These are phyloP conservation scores for Trichoderma arundinaceum DNA, from an alignment of 2,329 filamentous ascomycete genomes.

Conservation along the genomic window DNA sequence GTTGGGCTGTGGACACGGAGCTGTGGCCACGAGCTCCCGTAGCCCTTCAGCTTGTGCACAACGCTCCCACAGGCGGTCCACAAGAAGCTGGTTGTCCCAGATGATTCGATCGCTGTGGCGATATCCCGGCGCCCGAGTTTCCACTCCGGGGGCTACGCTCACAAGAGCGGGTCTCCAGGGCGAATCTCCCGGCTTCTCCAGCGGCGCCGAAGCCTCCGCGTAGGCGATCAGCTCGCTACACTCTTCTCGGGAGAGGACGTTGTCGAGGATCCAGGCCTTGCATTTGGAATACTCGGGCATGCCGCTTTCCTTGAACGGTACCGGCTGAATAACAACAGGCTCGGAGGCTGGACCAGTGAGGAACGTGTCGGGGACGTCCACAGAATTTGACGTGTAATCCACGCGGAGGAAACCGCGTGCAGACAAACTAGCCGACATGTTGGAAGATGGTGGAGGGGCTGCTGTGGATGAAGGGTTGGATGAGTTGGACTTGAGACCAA, in stretches of 20 bases:
- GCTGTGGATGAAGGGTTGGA: not conserved
- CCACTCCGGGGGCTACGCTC: slow-evolving; percentile 66
- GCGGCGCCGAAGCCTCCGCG: slow-evolving; percentile 57
- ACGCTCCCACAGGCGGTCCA: slow-evolving; percentile 66
- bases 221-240: slow-evolving; percentile 60
- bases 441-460: not conserved
- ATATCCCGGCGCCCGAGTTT: slow-evolving; percentile 59
- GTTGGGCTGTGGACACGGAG: slow-evolving; percentile 38
- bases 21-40: slow-evolving; percentile 46
- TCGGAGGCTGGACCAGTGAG: slow-evolving; percentile 48
- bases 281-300: slow-evolving; percentile 58
- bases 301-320: slow-evolving; percentile 58
- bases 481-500: not conserved
- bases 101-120: slow-evolving; percentile 79
- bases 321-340: slow-evolving; percentile 49
- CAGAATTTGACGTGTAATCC: slow-evolving; percentile 28
- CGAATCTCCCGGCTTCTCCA: slow-evolving; percentile 36
- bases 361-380: slow-evolving; percentile 51
- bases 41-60: slow-evolving; percentile 54
- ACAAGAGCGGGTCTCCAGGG: slow-evolving; percentile 73
- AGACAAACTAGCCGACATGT: not conserved
- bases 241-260: slow-evolving; percentile 61
- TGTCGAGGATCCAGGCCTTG: slow-evolving; percentile 66
- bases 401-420: not conserved
- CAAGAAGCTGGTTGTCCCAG: slow-evolving; percentile 69